A percentile compares a stretch with the other conserved stretches of the same genome.
Conservation (phyloP, 2,329 filamentous ascomycete species). For the Diaporthe destruens region DNA sequence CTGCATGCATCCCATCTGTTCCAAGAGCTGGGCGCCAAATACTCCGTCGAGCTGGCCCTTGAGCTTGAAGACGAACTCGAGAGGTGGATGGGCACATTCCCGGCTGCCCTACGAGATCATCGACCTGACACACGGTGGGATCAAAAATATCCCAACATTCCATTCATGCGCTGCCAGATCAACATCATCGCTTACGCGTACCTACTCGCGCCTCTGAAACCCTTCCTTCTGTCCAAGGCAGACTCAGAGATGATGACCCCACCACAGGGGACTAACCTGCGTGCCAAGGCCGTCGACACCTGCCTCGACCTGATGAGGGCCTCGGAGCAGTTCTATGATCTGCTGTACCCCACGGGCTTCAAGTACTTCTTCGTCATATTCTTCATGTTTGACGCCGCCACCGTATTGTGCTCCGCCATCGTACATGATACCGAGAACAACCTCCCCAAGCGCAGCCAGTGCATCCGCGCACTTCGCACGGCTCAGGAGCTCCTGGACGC, state of each 20-base stretch:
- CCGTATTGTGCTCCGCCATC: slow-evolving; percentile 48
- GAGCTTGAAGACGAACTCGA: slow-evolving; percentile 46
- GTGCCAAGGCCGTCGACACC: slow-evolving; percentile 45
- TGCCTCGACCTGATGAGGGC: slow-evolving; percentile 44
- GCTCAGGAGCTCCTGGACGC: slow-evolving; percentile 40
- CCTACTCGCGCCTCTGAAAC: slow-evolving; percentile 46
- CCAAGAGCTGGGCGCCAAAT: slow-evolving; percentile 31
- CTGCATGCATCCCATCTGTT: slow-evolving; percentile 38
- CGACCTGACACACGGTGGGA: slow-evolving; percentile 48
- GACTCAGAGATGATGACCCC: slow-evolving; percentile 42
- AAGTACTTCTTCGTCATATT: slow-evolving; percentile 50
- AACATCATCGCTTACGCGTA: slow-evolving; percentile 48
- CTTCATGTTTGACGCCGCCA: slow-evolving; percentile 50
- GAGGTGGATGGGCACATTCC: slow-evolving; percentile 43
- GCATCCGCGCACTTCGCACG: slow-evolving; percentile 30
- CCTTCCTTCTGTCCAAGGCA: slow-evolving; percentile 45
- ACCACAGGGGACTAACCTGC: slow-evolving; percentile 43
- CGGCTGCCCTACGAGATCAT: slow-evolving; percentile 45
- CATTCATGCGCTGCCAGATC: slow-evolving; percentile 49
- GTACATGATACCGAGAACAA: slow-evolving; percentile 46
- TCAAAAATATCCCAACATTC: slow-evolving; percentile 45
- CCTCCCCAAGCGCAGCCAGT: slow-evolving; percentile 46
- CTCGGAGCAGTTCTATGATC: slow-evolving; percentile 44
- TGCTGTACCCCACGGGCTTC: slow-evolving; percentile 44
- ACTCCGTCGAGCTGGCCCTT: slow-evolving; percentile 35